Evolutionary conservation across 768 basidiomycete species (phyloP).

Genomic region (Cystofilobasidium bisporidii): DNA sequence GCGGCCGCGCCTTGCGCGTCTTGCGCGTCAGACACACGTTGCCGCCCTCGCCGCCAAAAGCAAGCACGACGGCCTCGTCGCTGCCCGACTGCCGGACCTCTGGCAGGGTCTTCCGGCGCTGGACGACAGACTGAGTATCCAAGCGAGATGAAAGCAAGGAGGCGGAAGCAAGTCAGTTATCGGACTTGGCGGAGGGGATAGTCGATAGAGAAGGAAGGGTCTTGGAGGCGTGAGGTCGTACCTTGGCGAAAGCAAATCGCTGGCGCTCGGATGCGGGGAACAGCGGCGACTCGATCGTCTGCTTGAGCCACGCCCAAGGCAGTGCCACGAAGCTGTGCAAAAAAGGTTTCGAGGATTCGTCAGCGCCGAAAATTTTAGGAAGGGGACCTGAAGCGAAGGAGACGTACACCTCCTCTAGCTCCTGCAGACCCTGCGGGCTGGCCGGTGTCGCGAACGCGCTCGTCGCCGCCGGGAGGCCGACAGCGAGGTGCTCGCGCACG

Average conservation of each 20-base stretch:
- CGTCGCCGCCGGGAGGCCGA: neutral
- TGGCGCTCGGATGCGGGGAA: neutral
- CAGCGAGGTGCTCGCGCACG: neutral
- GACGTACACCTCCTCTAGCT: neutral
- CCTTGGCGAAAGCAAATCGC: neutral
- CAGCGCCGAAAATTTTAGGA: no score
- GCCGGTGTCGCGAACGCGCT: neutral
- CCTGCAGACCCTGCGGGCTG: neutral
- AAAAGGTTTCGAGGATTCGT: neutral
- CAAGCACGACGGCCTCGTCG: neutral
- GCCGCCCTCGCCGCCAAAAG: neutral
- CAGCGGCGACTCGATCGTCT: neutral
- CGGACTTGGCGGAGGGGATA: neutral
- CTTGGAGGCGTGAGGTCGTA: neutral
- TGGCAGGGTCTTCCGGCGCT: neutral
- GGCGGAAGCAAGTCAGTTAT: neutral
- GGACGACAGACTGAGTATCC: neutral
- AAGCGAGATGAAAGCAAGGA: neutral
- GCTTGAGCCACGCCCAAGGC: neutral
- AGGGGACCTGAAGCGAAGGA: neutral
- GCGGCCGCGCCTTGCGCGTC: neutral
- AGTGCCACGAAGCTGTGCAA: neutral
- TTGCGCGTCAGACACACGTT: slow-evolving; percentile 2
- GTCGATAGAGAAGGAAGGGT: neutral
- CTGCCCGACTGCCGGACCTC: neutral